Conservation (phyloP, 257 asterid species). For the Nyctanthes arbortristis region DNA sequence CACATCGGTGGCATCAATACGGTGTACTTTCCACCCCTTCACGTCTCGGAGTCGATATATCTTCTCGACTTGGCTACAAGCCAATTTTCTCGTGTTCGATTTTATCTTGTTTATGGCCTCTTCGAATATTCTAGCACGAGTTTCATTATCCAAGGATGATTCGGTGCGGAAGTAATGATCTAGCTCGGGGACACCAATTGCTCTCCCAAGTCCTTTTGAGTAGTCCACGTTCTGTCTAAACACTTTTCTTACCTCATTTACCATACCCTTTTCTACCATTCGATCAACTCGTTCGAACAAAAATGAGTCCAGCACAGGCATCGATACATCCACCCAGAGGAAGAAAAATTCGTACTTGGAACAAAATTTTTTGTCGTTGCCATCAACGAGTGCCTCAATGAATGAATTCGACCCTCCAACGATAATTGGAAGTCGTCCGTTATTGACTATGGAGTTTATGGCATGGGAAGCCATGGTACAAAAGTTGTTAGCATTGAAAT, state of each 20-base stretch:
- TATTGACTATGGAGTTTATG: conserved; percentile 34
- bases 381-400: conserved; percentile 41
- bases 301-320: conserved; percentile 59
- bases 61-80: conserved; percentile 60
- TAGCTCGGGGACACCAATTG: conserved; percentile 88
- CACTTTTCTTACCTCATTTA: conserved; percentile 52
- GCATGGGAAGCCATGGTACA: conserved; percentile 36
- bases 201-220: conserved; percentile 67
- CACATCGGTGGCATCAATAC: conserved; percentile 74
- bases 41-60: conserved; percentile 50
- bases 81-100: conserved; percentile 56
- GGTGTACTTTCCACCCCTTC: conserved; percentile 72
- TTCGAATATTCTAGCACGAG: conserved; percentile 39
- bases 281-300: conserved; percentile 70
- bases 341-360: conserved; percentile 64
- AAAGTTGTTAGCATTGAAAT: conserved; percentile 49
- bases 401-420: conserved; percentile 65
- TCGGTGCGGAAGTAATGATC: conserved; percentile 55
- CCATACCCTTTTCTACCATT: conserved; percentile 80
- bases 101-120: conserved; percentile 64
- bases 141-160: conserved; percentile 34
- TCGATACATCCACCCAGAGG: conserved; percentile 81
- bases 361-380: conserved; percentile 33
- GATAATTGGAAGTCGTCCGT: conserved; percentile 46
- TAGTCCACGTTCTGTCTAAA: conserved; percentile 53